Evolutionary conservation across 2,329 filamentous ascomycete species (phyloP).

Genomic region (Fonsecaea pedrosoi): DNA sequence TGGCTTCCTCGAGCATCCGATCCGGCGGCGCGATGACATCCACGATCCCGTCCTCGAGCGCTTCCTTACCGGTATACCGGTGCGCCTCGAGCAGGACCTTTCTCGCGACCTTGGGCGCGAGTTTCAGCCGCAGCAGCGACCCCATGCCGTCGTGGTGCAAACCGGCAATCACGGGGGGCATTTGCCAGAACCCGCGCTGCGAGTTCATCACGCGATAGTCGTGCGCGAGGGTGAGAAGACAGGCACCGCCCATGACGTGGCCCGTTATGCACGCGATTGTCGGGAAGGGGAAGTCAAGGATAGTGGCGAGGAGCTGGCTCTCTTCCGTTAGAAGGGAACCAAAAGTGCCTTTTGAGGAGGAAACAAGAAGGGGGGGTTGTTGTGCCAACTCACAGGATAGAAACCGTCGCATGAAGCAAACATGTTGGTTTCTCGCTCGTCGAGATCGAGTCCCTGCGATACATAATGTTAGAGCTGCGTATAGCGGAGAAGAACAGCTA

Average conservation of each 20-base stretch:
- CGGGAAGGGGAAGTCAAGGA: constrained; percentile 57
- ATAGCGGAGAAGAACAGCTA: background rate
- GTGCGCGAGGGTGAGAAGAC: constrained; percentile 54
- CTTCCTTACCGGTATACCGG: constrained; percentile 60
- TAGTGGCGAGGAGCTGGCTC: constrained; percentile 22
- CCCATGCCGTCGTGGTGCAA: constrained; percentile 63
- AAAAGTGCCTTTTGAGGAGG: background rate
- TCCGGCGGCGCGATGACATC: constrained; percentile 58
- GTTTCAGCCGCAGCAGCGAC: constrained; percentile 57
- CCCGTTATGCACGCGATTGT: constrained; percentile 56
- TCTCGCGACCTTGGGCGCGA: constrained; percentile 57
- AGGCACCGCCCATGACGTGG: constrained; percentile 58
- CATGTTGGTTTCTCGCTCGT: constrained; percentile 55
- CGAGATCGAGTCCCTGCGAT: constrained; percentile 51
- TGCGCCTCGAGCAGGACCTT: constrained; percentile 64
- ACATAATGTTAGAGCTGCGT: background rate
- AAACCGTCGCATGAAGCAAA: constrained; percentile 64
- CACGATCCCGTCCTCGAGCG: constrained; percentile 59
- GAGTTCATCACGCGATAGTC: constrained; percentile 58
- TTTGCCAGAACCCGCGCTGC: constrained; percentile 54
- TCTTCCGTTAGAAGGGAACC: background rate
- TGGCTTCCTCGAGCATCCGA: constrained; percentile 55
- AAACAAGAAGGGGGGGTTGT: background rate
- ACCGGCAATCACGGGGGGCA: constrained; percentile 62
- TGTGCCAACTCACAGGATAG: constrained; percentile 57